Conservation (phyloP, 208 protist genomes). For the Crithidia fasciculata region DNA sequence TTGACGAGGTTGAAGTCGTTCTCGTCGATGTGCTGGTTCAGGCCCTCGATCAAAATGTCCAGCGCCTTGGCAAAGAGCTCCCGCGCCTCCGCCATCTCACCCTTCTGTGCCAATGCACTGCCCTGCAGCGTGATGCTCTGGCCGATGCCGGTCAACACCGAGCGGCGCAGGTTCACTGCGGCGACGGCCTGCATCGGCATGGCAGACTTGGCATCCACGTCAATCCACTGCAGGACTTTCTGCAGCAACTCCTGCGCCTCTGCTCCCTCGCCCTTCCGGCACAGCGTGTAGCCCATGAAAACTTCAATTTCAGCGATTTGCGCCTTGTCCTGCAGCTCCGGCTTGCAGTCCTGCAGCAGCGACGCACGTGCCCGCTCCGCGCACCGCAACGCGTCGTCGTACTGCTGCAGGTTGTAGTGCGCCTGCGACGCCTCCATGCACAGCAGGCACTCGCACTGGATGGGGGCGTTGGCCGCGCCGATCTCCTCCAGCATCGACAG, state of each 20-base stretch:
- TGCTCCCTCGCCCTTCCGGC: slow-evolving; percentile 40
- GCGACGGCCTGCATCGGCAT: slow-evolving; percentile 90
- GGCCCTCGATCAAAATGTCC: slow-evolving; percentile 82
- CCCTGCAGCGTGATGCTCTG: slow-evolving; percentile 51
- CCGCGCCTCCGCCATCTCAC: slow-evolving; percentile 46
- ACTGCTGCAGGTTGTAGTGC: slow-evolving; percentile 73
- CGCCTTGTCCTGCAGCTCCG: slow-evolving; percentile 69
- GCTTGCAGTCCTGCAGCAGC: slow-evolving; percentile 49
- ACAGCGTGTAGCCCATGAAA: slow-evolving; percentile 75
- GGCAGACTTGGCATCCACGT: slow-evolving; percentile 80
- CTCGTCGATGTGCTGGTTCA: slow-evolving; percentile 89
- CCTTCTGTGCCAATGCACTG: slow-evolving; percentile 30
- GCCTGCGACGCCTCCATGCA: slow-evolving; percentile 88
- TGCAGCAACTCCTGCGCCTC: slow-evolving; percentile 72
- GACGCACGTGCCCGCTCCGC: slow-evolving; percentile 53
- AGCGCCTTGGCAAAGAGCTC: slow-evolving; percentile 81
- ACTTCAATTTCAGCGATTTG: slow-evolving; percentile 79
- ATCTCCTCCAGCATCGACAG: slow-evolving; percentile 73
- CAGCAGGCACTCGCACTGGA: slow-evolving; percentile 86
- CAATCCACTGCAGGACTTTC: slow-evolving; percentile 82
- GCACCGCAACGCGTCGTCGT: slow-evolving; percentile 51
- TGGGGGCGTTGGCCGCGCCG: slow-evolving; percentile 70
- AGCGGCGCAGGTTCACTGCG: slow-evolving; percentile 82
- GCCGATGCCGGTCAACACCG: slow-evolving; percentile 79
- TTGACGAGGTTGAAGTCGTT: slow-evolving; percentile 82